These are phyloP conservation scores for Rosa hybrid DNA, from an alignment of 331 rosid species.

Conservation along the genomic window DNA sequence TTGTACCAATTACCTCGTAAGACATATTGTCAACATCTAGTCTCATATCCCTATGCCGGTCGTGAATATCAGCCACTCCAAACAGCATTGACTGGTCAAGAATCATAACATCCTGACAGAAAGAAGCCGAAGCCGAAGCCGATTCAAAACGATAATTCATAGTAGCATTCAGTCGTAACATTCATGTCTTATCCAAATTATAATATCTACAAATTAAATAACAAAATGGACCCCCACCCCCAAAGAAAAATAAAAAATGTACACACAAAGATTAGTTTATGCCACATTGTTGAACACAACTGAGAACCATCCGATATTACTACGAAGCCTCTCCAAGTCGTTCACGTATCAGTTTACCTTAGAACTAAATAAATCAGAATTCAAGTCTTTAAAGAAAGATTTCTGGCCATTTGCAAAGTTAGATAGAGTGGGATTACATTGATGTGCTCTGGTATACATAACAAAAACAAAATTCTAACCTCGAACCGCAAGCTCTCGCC, in stretches of 20 bases:
- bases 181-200: background rate
- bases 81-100: slow-evolving; percentile 81
- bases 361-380: background rate
- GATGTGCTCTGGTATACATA: slow-evolving; percentile 13
- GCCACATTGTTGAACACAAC: background rate
- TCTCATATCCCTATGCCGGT: slow-evolving; percentile 94
- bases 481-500: slow-evolving; percentile 84
- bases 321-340: background rate
- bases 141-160: background rate
- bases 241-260: no score
- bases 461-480: slow-evolving; percentile 53
- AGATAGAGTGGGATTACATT: background rate
- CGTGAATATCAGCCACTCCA: slow-evolving; percentile 88
- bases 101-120: slow-evolving; percentile 87
- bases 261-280: background rate
- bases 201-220: no score
- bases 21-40: slow-evolving; percentile 99
- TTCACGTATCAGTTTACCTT: background rate
- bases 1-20: slow-evolving; percentile 62
- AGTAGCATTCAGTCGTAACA: background rate
- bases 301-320: background rate
- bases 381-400: background rate
- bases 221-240: no score
- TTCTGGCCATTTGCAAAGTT: background rate
- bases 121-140: slow-evolving; percentile 22